These are phyloP conservation scores for Rhizophora mangle DNA, from an alignment of 345 rosid species.

Conservation along the genomic window DNA sequence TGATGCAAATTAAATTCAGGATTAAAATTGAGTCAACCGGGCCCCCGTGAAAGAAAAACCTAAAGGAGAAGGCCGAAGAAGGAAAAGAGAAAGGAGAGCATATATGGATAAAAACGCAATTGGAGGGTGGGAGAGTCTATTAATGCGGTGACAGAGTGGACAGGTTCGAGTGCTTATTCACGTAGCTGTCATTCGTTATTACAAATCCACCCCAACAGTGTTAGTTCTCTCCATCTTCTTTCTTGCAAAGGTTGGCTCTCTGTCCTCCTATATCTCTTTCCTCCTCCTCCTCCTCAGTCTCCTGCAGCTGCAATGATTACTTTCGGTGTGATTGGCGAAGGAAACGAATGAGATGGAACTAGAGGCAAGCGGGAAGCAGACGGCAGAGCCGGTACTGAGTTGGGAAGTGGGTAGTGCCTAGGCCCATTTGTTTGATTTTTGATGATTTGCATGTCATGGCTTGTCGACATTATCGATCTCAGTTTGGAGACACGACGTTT, in stretches of 20 bases:
- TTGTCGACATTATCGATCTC: conserved; percentile 73
- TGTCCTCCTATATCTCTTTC: conserved; percentile 19
- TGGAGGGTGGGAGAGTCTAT: conserved; percentile 47
- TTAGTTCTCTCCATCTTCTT: conserved; percentile 13
- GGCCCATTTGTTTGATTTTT: background rate
- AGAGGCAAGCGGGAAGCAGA: conserved; percentile 7
- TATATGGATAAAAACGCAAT: background rate
- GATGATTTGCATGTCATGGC: conserved; percentile 37
- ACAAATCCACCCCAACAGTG: conserved; percentile 31
- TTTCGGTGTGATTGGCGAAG: conserved; percentile 1
- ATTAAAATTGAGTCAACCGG: no score
- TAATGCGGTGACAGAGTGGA: conserved; percentile 55
- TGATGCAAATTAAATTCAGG: no score
- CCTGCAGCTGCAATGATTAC: conserved; percentile 17
- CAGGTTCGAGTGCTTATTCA: conserved; percentile 39
- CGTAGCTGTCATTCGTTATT: conserved; percentile 52
- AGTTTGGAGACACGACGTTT: conserved; percentile 85
- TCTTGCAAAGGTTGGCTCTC: conserved; percentile 43
- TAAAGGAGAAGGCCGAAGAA: no score
- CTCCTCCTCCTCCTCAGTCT: conserved; percentile 2
- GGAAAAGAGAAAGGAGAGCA: background rate
- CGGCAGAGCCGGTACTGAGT: background rate
- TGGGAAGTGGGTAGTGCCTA: background rate
- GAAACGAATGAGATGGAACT: conserved; percentile 1
- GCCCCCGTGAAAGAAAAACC: no score